These are phyloP conservation scores for Acorus calamus DNA, from an alignment of 106 monocot genomes.

Conservation along the genomic window DNA sequence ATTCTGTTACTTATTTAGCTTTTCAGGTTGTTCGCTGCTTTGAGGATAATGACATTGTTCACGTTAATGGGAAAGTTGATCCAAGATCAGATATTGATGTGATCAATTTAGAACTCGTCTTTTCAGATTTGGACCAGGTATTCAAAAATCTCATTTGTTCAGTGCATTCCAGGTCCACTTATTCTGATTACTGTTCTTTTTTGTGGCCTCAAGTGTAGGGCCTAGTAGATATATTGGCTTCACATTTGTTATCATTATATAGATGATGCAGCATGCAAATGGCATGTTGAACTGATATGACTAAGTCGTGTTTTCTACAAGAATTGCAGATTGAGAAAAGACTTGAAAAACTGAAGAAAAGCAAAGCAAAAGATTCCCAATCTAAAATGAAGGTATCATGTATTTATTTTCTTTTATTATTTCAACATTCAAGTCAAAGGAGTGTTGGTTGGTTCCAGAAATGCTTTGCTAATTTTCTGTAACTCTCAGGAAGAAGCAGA, in stretches of 20 bases:
- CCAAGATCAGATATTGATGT: conserved; percentile 98
- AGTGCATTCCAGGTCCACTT: too few relatives aligned
- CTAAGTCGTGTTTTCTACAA: conserved; percentile 20
- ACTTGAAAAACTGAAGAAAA: conserved; percentile 84
- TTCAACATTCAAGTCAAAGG: too few relatives aligned
- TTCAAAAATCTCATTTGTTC: not conserved
- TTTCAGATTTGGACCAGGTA: conserved; percentile 99
- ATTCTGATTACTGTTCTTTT: too few relatives aligned
- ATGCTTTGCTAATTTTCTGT: too few relatives aligned
- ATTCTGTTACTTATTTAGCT: not conserved
- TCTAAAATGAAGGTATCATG: conserved; percentile 70
- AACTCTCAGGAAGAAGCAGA: conserved; percentile 70
- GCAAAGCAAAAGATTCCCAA: conserved; percentile 79
- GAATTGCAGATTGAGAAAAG: conserved; percentile 89
- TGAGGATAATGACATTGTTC: conserved; percentile 96
- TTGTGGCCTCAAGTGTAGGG: too few relatives aligned
- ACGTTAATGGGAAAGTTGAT: conserved; percentile 96
- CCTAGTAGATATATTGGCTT: too few relatives aligned
- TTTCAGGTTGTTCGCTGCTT: conserved; percentile 94
- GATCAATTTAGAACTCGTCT: conserved; percentile 93
- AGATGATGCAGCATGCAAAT: not conserved
- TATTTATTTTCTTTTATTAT: too few relatives aligned
- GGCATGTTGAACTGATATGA: conserved; percentile 14
- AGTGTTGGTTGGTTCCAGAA: too few relatives aligned
- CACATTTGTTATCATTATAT: not conserved